Evolutionary conservation across 345 rosid species (phyloP).

Genomic region (Citrus inodora): DNA sequence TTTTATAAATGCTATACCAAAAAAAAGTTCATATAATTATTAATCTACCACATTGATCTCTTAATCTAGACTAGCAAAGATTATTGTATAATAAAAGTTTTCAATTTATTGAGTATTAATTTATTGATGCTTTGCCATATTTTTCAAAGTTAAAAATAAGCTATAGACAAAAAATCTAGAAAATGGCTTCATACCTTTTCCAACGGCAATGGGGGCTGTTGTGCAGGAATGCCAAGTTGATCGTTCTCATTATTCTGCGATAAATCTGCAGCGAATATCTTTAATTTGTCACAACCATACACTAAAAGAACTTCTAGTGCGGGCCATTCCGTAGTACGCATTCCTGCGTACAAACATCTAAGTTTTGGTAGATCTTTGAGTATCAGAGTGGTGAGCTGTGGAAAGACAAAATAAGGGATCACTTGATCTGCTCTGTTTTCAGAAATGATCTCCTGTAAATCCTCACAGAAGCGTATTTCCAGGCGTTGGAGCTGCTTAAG

Average conservation of each 20-base stretch:
- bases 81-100: no score
- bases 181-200: conserved; percentile 2
- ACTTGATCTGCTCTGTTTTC: conserved; percentile 3
- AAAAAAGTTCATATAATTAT: no score
- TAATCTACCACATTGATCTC: no score
- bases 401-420: conserved; percentile 15
- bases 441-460: background rate
- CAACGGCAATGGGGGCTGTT: background rate
- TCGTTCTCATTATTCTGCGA: no score
- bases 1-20: no score
- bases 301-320: background rate
- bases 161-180: background rate
- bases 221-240: background rate
- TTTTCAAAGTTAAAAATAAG: background rate
- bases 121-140: background rate
- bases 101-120: no score
- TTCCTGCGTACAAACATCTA: conserved; percentile 16
- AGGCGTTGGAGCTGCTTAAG: no score
- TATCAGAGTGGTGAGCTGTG: background rate
- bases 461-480: accelerated
- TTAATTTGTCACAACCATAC: no score
- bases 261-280: no score
- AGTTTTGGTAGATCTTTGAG: conserved; percentile 5
- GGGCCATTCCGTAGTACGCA: conserved; percentile 19
- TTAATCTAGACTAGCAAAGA: no score